phyloP scores from a whole-genome alignment of 1,284 basidiomycete species.

The Stygiomarasmius scandens region DNA sequence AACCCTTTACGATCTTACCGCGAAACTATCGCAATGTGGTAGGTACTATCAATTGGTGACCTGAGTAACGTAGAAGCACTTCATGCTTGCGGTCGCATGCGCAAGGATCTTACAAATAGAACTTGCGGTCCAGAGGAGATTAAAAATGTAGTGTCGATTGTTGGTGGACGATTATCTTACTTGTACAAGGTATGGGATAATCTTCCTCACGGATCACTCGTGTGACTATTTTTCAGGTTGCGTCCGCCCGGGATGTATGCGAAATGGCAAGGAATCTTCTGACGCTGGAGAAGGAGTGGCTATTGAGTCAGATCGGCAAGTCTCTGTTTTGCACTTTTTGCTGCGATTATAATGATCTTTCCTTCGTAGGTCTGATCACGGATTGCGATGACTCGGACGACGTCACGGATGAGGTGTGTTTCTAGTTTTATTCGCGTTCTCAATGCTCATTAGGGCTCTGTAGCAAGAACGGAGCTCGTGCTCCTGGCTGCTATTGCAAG shows the following conservation, averaged over 20 bases:
- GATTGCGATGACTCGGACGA: constrained; percentile 89
- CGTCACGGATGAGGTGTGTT: constrained; percentile 77
- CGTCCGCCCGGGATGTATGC: constrained; percentile 62
- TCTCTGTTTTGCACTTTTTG: constrained; percentile 28
- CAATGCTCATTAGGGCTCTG: background rate
- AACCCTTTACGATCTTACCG: background rate
- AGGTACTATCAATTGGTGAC: constrained; percentile 78
- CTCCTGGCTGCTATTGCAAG: constrained; percentile 73
- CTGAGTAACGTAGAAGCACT: constrained; percentile 65
- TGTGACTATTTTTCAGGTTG: constrained; percentile 30
- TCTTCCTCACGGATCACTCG: constrained; percentile 1
- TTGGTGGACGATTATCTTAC: constrained; percentile 81
- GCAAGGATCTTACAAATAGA: constrained; percentile 35
- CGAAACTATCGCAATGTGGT: constrained; percentile 11
- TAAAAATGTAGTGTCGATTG: constrained; percentile 55
- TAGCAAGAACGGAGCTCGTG: constrained; percentile 83
- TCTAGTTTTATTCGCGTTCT: background rate
- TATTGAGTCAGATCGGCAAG: constrained; percentile 72
- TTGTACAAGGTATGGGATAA: constrained; percentile 53
- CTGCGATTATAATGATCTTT: constrained; percentile 3
- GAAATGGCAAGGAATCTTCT: constrained; percentile 67
- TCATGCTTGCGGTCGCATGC: constrained; percentile 61
- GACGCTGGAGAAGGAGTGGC: constrained; percentile 76
- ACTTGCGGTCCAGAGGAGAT: constrained; percentile 40
- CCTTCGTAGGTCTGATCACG: constrained; percentile 46